Evolutionary conservation across 2,329 filamentous ascomycete species (phyloP).

Genomic region (Paraphaeosphaeria minitans): DNA sequence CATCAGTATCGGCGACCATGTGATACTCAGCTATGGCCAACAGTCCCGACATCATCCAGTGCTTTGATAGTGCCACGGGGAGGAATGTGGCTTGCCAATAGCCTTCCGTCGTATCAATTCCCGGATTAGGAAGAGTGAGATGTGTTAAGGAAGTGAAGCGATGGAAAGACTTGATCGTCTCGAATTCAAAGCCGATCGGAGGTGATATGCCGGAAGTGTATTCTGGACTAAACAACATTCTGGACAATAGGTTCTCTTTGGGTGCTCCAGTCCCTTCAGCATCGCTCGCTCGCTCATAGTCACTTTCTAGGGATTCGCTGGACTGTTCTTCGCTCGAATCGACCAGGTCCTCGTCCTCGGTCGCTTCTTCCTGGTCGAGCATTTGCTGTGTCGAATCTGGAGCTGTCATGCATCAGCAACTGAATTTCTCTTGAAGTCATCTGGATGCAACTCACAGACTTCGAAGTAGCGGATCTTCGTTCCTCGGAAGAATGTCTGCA

Average conservation of each 20-base stretch:
- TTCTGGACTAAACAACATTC: background rate
- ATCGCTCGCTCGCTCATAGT: background rate
- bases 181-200: conserved; percentile 15
- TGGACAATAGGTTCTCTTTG: background rate
- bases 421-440: too few species aligned
- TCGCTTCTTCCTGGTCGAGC: background rate
- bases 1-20: conserved; percentile 17
- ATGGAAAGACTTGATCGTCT: conserved; percentile 23
- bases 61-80: conserved; percentile 21
- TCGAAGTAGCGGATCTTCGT: conserved; percentile 48
- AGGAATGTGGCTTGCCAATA: conserved; percentile 32
- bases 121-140: conserved; percentile 18
- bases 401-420: background rate
- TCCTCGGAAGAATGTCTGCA: conserved; percentile 49
- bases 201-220: background rate
- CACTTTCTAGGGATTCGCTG: background rate
- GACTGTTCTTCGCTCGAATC: background rate
- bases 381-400: background rate
- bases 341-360: background rate
- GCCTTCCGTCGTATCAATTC: conserved; percentile 10
- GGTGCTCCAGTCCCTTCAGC: background rate
- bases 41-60: conserved; percentile 36
- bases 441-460: conserved; percentile 21
- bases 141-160: conserved; percentile 19
- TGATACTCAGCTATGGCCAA: conserved; percentile 31